phyloP scores from a whole-genome alignment of 2,329 filamentous ascomycete genomes.

The Pseudopyricularia javanii region DNA sequence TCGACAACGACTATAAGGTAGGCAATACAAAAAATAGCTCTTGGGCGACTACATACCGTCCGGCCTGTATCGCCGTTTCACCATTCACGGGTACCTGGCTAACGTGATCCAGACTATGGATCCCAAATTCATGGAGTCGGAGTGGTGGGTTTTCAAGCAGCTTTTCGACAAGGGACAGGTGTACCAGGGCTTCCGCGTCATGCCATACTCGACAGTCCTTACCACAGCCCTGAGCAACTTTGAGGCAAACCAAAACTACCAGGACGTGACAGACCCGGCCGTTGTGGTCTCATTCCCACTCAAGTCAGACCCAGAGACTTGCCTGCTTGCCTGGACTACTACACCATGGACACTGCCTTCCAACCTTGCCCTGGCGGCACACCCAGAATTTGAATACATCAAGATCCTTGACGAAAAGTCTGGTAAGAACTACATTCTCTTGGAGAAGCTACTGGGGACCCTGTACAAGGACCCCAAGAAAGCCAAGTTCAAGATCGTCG shows the following conservation, averaged over 20 bases:
- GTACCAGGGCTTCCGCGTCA: constrained; percentile 82
- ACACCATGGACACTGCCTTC: constrained; percentile 58
- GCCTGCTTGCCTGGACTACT: constrained; percentile 77
- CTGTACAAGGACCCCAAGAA: constrained; percentile 95
- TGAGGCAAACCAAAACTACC: constrained; percentile 89
- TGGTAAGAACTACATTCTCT: constrained; percentile 71
- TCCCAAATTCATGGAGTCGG: constrained; percentile 85
- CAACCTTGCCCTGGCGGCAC: constrained; percentile 58
- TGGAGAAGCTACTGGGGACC: constrained; percentile 69
- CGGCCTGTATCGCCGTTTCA: no score
- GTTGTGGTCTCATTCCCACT: constrained; percentile 83
- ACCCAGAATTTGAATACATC: constrained; percentile 70
- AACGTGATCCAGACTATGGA: constrained; percentile 62
- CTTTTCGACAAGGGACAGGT: constrained; percentile 82
- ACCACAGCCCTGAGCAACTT: constrained; percentile 88
- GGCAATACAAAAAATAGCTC: neutral
- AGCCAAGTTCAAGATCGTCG: constrained; percentile 77
- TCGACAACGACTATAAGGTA: constrained; percentile 93
- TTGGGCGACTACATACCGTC: no score
- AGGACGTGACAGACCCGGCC: constrained; percentile 82
- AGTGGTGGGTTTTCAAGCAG: constrained; percentile 96
- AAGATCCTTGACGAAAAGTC: constrained; percentile 76
- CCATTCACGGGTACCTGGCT: constrained; percentile 6
- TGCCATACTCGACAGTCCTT: constrained; percentile 89
- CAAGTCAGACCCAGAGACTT: constrained; percentile 61